Conservation (phyloP, 495 filamentous ascomycete genomes). For the Aspergillus bridgeri region DNA sequence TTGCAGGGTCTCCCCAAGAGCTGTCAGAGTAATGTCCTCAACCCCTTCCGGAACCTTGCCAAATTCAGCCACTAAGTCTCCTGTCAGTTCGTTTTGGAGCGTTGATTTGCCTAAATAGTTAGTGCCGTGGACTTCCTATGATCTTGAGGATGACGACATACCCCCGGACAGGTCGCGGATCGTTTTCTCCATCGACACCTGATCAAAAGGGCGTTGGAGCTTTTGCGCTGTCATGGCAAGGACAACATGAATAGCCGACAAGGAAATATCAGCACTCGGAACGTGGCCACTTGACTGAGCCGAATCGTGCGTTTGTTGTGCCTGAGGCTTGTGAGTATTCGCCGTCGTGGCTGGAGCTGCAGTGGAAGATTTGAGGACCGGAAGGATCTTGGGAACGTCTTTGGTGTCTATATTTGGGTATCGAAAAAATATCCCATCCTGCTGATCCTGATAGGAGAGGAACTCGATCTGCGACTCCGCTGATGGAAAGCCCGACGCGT, state of each 20-base stretch:
- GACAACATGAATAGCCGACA: slow-evolving; percentile 18
- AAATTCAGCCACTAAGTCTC: slow-evolving; percentile 95
- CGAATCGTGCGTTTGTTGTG: background rate
- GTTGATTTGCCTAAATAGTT: slow-evolving; percentile 77
- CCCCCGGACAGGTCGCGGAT: slow-evolving; percentile 25
- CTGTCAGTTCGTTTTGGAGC: slow-evolving; percentile 90
- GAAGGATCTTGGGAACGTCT: background rate
- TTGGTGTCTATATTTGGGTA: background rate
- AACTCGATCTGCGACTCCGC: slow-evolving; percentile 11
- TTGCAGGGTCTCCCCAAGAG: slow-evolving; percentile 89
- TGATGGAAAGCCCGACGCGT: slow-evolving; percentile 79
- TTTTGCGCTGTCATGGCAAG: slow-evolving; percentile 24
- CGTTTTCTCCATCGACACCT: slow-evolving; percentile 15
- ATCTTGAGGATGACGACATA: background rate
- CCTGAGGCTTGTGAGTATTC: background rate
- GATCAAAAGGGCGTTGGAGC: slow-evolving; percentile 21
- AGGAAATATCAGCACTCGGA: slow-evolving; percentile 10
- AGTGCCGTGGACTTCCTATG: background rate
- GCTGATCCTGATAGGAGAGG: slow-evolving; percentile 16
- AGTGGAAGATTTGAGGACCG: background rate
- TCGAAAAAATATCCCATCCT: slow-evolving; percentile 13
- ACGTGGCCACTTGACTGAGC: background rate
- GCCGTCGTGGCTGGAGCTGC: background rate
- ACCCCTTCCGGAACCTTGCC: slow-evolving; percentile 96
- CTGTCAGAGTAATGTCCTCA: slow-evolving; percentile 90